Conservation (phyloP, 305 asterid species). For the Fraxinus velutina region DNA sequence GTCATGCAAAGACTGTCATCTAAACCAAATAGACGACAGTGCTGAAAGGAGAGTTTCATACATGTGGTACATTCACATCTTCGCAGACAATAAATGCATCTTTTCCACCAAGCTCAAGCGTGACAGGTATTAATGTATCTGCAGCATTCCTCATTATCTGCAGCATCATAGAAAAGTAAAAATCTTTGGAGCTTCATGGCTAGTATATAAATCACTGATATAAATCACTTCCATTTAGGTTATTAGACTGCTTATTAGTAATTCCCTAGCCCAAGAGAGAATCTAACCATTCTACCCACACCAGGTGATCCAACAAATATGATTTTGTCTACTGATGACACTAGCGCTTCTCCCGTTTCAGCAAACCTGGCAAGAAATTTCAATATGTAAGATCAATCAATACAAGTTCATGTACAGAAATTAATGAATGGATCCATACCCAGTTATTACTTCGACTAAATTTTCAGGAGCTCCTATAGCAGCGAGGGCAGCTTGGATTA, state of each 20-base stretch:
- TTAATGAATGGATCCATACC: conserved; percentile 47
- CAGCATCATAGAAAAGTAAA: conserved; percentile 21
- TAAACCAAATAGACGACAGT: conserved; percentile 13
- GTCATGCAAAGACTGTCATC: conserved; percentile 13
- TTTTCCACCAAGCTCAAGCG: conserved; percentile 97
- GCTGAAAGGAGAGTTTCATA: conserved; percentile 34
- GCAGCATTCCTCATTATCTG: conserved; percentile 93
- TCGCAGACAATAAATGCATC: conserved; percentile 96
- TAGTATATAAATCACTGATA: conserved; percentile 5
- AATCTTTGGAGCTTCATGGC: conserved; percentile 5
- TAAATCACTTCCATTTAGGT: conserved; percentile 8
- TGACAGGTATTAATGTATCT: conserved; percentile 78
- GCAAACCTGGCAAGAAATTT: conserved; percentile 64
- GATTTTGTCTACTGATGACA: conserved; percentile 84
- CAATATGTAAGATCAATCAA: conserved; percentile 27
- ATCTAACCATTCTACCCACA: conserved; percentile 84
- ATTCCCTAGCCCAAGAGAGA: conserved; percentile 16
- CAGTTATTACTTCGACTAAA: conserved; percentile 95
- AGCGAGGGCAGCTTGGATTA: conserved; percentile 88
- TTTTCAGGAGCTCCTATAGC: conserved; percentile 99
- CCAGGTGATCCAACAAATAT: conserved; percentile 97
- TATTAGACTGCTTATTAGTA: neutral
- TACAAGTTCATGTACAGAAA: conserved; percentile 21
- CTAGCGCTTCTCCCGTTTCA: conserved; percentile 95
- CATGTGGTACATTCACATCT: conserved; percentile 83